phyloP scores from a whole-genome alignment of 1,284 basidiomycete species.

The Xanthoconium separans region DNA sequence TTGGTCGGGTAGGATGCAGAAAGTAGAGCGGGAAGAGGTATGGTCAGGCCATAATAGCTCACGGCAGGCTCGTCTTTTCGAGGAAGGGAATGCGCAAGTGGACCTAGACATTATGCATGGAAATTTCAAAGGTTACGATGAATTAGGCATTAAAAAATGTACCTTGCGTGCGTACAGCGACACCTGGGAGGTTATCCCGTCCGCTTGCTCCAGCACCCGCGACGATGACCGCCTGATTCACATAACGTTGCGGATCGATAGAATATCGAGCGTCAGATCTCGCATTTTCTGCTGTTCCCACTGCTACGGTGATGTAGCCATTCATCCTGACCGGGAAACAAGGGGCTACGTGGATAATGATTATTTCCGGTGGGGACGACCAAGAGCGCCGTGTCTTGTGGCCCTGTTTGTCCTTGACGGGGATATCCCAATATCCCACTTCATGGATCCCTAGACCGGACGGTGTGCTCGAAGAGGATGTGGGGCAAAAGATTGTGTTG shows the following conservation, averaged over 20 bases:
- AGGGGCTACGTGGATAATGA: constrained; percentile 44
- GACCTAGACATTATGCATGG: constrained; percentile 29
- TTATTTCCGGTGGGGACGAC: constrained; percentile 55
- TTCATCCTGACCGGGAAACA: constrained; percentile 45
- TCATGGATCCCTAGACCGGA: constrained; percentile 45
- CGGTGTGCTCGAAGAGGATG: constrained; percentile 40
- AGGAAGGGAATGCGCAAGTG: constrained; percentile 54
- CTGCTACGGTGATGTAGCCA: constrained; percentile 41
- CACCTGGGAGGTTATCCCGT: constrained; percentile 47
- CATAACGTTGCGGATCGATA: constrained; percentile 51
- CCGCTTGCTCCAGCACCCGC: constrained; percentile 54
- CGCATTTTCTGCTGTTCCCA: constrained; percentile 22
- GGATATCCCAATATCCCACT: constrained; percentile 46
- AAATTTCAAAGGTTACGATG: not conserved
- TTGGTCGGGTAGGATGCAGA: constrained; percentile 28
- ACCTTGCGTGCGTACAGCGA: constrained; percentile 43
- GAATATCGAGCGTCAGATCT: constrained; percentile 54
- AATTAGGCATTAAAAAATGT: not conserved
- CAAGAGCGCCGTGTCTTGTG: constrained; percentile 28
- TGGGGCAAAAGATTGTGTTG: constrained; percentile 40
- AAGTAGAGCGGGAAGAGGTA: constrained; percentile 58
- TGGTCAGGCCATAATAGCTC: constrained; percentile 36
- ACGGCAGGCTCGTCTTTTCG: constrained; percentile 31
- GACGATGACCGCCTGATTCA: constrained; percentile 44
- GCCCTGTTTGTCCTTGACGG: constrained; percentile 20